phyloP scores from a whole-genome alignment of 208 protist genomes.

The Wallacemonas sp. region DNA sequence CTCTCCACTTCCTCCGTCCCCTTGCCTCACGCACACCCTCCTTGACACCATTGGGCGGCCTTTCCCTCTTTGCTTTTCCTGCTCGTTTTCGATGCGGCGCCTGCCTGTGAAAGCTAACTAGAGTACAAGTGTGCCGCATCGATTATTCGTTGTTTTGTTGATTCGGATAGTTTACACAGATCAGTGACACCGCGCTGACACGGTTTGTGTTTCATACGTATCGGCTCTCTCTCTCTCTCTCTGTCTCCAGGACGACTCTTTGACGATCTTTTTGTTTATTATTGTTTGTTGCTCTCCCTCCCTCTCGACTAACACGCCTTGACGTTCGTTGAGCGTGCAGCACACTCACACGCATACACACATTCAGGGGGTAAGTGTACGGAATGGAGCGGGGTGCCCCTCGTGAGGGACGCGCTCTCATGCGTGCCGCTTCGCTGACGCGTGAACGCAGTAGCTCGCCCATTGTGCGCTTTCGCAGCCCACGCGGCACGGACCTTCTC shows the following conservation, averaged over 20 bases:
- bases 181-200: too few species aligned
- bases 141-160: too few species aligned
- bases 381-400: not conserved
- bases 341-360: too few species aligned
- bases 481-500: conserved; percentile 20
- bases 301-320: not conserved
- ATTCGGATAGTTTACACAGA: too few species aligned
- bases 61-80: not conserved
- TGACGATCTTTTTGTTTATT: conserved; percentile 8
- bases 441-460: conserved; percentile 45
- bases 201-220: not conserved
- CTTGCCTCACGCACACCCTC: not conserved
- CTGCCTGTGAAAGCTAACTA: too few species aligned
- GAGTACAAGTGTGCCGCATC: too few species aligned
- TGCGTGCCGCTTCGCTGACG: not conserved
- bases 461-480: conserved; percentile 75
- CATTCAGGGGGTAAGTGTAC: too few species aligned
- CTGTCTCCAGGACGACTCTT: not conserved
- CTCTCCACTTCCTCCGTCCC: too few species aligned
- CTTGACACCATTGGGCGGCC: not conserved
- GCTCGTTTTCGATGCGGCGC: conserved; percentile 1
- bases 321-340: too few species aligned
- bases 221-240: not conserved
- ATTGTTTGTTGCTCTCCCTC: conserved; percentile 8
- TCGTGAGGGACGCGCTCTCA: conserved; percentile 9